phyloP scores from a whole-genome alignment of 106 monocot species.

The Ottelia alismoides region DNA sequence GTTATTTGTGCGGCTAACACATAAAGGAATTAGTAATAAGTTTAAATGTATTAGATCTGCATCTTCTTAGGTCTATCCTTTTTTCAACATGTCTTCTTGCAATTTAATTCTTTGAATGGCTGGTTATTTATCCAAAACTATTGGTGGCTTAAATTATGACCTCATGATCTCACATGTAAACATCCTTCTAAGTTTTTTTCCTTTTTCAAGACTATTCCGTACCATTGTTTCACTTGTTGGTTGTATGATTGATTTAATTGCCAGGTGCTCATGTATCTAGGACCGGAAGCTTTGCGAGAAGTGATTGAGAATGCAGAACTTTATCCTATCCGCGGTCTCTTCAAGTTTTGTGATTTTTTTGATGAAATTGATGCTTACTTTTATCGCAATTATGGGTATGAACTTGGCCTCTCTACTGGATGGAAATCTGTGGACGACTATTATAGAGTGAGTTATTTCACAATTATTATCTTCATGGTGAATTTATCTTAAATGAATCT shows the following conservation, averaged over 20 bases:
- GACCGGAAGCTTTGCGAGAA: slow-evolving; percentile 1
- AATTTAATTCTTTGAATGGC: neutral
- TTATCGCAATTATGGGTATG: slow-evolving; percentile 27
- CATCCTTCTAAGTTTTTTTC: no score
- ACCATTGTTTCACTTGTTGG: no score
- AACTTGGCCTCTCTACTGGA: slow-evolving; percentile 65
- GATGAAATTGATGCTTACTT: slow-evolving; percentile 67
- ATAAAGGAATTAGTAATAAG: no score
- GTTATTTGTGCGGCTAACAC: no score
- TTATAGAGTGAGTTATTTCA: slow-evolving; percentile 70
- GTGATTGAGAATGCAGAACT: slow-evolving; percentile 49
- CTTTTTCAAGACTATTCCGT: no score
- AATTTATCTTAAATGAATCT: no score
- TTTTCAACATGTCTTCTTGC: slow-evolving; percentile 3
- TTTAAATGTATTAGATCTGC: neutral
- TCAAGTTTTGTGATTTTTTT: slow-evolving; percentile 57
- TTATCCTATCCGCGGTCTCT: slow-evolving; percentile 72
- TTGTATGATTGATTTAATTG: no score
- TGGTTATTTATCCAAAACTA: no score
- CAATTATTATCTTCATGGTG: no score
- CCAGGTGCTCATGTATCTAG: slow-evolving; percentile 13
- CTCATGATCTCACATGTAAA: no score
- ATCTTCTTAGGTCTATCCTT: neutral
- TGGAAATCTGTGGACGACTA: slow-evolving; percentile 54
- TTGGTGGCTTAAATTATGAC: no score